These are phyloP conservation scores for Phytomonas sp. DNA, from an alignment of 208 protist genomes.

Conservation along the genomic window DNA sequence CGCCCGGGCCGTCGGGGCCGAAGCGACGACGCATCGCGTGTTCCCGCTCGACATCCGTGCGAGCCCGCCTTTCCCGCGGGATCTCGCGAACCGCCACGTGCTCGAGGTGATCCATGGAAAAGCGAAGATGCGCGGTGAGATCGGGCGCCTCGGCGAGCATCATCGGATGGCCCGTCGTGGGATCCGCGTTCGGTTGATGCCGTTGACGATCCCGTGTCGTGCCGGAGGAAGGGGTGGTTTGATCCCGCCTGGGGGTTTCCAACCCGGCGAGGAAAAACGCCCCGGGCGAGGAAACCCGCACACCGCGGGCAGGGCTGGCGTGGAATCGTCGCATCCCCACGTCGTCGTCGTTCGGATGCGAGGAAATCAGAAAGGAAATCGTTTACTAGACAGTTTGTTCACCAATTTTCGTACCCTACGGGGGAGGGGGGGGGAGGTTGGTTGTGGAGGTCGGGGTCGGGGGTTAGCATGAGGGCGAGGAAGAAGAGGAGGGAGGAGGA, in stretches of 20 bases:
- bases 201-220: conserved; percentile 58
- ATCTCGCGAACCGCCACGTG: conserved; percentile 37
- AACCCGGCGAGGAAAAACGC: too few species aligned
- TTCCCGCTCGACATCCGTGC: conserved; percentile 75
- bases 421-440: too few species aligned
- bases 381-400: too few species aligned
- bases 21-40: conserved; percentile 64
- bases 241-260: conserved; percentile 15
- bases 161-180: conserved; percentile 62
- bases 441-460: too few species aligned
- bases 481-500: too few species aligned
- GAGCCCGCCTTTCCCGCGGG: conserved; percentile 28
- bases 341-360: too few species aligned
- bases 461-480: too few species aligned
- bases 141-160: conserved; percentile 74
- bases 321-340: too few species aligned
- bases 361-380: too few species aligned
- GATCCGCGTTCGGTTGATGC: conserved; percentile 61
- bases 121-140: conserved; percentile 64
- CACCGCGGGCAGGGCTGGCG: too few species aligned
- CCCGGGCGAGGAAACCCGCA: too few species aligned
- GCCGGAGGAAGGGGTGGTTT: conserved; percentile 36
- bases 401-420: too few species aligned
- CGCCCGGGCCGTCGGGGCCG: conserved; percentile 70
- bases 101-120: conserved; percentile 69